Conservation (phyloP, 305 asterid genomes). For the Fraxinus velutina region DNA sequence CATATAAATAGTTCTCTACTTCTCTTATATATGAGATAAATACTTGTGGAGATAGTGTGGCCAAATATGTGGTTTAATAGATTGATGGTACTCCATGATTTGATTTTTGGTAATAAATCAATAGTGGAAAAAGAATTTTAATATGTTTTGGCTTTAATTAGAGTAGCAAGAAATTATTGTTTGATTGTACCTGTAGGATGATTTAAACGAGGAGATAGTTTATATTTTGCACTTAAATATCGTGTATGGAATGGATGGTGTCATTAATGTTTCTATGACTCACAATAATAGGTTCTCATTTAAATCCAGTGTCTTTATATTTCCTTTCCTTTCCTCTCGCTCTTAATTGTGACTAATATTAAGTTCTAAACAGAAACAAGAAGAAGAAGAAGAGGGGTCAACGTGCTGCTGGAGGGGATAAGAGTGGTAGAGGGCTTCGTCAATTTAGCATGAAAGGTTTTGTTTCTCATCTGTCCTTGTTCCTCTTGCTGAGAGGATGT, state of each 20-base stretch:
- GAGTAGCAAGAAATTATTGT: background rate
- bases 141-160: background rate
- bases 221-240: background rate
- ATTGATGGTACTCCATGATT: background rate
- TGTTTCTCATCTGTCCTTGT: conserved; percentile 9
- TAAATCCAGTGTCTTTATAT: background rate
- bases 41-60: background rate
- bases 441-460: conserved; percentile 98
- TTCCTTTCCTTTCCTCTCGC: conserved; percentile 1
- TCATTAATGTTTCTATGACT: conserved; percentile 1
- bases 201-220: background rate
- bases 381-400: conserved; percentile 95
- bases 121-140: background rate
- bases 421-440: conserved; percentile 95
- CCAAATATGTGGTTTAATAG: background rate
- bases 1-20: background rate
- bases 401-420: conserved; percentile 87
- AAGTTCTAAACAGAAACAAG: conserved; percentile 46
- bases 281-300: background rate
- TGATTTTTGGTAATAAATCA: background rate
- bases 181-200: background rate
- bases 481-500: background rate
- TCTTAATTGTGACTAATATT: conserved; percentile 11
- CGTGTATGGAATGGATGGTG: background rate
- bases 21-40: background rate